Conservation (phyloP, 257 asterid genomes). For the Solanum rostratum region DNA sequence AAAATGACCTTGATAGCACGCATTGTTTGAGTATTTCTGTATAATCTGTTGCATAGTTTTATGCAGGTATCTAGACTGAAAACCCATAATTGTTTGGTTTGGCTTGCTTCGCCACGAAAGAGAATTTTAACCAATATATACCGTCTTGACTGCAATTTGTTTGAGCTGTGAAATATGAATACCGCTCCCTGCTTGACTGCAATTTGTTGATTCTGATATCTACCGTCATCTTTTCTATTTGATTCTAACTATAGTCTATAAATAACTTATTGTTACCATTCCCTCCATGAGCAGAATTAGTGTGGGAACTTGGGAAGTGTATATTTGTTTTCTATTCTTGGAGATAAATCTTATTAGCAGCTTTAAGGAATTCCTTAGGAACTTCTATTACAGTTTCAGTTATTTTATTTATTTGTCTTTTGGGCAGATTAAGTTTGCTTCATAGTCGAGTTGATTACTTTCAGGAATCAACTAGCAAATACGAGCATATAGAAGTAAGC, state of each 20-base stretch:
- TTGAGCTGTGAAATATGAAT: not conserved
- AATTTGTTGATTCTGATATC: not conserved
- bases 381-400: not conserved
- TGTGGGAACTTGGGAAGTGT: not conserved
- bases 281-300: not conserved
- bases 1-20: not conserved
- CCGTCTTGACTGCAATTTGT: not conserved
- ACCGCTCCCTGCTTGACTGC: not conserved
- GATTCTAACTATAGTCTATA: not conserved
- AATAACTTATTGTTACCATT: not conserved
- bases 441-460: not conserved
- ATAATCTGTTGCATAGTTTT: not conserved
- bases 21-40: not conserved
- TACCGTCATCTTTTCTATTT: not conserved
- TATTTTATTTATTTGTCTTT: not conserved
- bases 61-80: not conserved
- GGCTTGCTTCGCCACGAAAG: not conserved
- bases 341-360: not conserved
- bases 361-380: not conserved
- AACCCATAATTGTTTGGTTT: not conserved
- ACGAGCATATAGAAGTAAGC: conserved; percentile 68
- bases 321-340: not conserved
- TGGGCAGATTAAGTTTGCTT: not conserved
- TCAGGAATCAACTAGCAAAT: conserved; percentile 61
- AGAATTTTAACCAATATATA: not conserved